phyloP scores from a whole-genome alignment of 2,329 filamentous ascomycete genomes.

The Knoxdaviesia proteae region DNA sequence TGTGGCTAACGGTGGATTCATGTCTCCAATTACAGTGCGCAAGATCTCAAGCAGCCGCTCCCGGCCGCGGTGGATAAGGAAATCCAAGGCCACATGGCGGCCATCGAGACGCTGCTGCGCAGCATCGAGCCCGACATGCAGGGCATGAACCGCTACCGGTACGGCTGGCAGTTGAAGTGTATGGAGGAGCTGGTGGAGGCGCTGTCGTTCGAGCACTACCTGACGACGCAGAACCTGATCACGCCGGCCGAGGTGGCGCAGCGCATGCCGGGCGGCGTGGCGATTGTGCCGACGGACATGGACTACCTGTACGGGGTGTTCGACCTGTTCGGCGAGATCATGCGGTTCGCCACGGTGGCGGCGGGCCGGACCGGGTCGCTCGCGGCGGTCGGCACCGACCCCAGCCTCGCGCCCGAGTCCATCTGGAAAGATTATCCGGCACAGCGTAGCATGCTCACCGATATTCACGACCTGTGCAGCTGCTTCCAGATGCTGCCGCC shows the following conservation, averaged over 20 bases:
- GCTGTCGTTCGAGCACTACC: conserved; percentile 71
- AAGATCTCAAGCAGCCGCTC: conserved; percentile 38
- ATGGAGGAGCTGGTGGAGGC: conserved; percentile 93
- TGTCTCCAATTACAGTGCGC: conserved; percentile 27
- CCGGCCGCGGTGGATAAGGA: conserved; percentile 51
- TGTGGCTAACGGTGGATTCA: not conserved
- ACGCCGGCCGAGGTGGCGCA: conserved; percentile 37
- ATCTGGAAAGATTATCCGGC: conserved; percentile 3
- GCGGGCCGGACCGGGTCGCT: conserved; percentile 52
- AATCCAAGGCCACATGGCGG: conserved; percentile 44
- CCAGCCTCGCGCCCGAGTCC: not conserved
- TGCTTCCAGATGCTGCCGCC: conserved; percentile 55
- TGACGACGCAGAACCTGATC: conserved; percentile 57
- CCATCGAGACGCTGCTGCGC: conserved; percentile 49
- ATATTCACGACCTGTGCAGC: conserved; percentile 60
- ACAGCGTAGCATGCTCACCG: conserved; percentile 46
- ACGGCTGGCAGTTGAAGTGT: conserved; percentile 59
- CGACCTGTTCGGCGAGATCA: conserved; percentile 87
- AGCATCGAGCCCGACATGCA: conserved; percentile 52
- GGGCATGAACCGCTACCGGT: conserved; percentile 64
- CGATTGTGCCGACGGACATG: conserved; percentile 38
- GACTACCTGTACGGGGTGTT: conserved; percentile 87
- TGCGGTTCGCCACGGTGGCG: conserved; percentile 83
- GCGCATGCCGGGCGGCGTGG: conserved; percentile 30
- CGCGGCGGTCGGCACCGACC: conserved; percentile 13